Evolutionary conservation across 768 basidiomycete species (phyloP).

Genomic region (Serendipita sp.): DNA sequence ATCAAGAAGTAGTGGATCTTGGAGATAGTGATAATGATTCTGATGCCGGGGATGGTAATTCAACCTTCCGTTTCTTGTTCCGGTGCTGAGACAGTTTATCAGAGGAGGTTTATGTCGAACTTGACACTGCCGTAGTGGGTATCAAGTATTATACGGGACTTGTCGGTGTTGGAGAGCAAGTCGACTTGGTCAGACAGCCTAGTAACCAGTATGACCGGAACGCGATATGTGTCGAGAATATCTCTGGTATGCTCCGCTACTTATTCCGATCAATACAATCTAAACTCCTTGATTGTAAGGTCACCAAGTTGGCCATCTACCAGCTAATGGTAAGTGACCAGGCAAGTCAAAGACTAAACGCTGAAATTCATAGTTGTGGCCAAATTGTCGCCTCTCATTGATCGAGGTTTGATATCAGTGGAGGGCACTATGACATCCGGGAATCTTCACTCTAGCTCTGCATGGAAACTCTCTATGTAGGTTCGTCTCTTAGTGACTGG

Average conservation of each 20-base stretch:
- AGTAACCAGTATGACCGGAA: constrained; percentile 56
- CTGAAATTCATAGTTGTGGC: constrained; percentile 24
- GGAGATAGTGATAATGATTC: constrained; percentile 23
- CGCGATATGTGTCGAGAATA: constrained; percentile 71
- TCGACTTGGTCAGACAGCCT: constrained; percentile 49
- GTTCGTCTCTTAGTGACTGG: constrained; percentile 6
- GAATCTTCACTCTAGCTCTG: constrained; percentile 35
- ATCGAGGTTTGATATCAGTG: constrained; percentile 41
- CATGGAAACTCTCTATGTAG: neutral
- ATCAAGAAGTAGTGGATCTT: neutral
- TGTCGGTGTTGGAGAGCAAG: constrained; percentile 67
- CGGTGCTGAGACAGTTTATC: constrained; percentile 3
- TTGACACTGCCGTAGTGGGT: constrained; percentile 55
- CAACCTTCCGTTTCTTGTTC: constrained; percentile 23
- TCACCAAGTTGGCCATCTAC: constrained; percentile 67
- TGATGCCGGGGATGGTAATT: constrained; percentile 25
- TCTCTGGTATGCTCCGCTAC: constrained; percentile 25
- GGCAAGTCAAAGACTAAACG: neutral
- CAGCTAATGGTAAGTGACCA: constrained; percentile 22
- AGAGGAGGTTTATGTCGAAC: constrained; percentile 53
- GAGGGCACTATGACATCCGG: constrained; percentile 55
- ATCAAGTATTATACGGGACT: constrained; percentile 74
- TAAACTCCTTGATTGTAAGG: neutral
- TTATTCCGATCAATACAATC: neutral
- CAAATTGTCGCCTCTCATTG: constrained; percentile 56